Evolutionary conservation across 208 protist genomes (phyloP).

Genomic region (Leishmania arabica): DNA sequence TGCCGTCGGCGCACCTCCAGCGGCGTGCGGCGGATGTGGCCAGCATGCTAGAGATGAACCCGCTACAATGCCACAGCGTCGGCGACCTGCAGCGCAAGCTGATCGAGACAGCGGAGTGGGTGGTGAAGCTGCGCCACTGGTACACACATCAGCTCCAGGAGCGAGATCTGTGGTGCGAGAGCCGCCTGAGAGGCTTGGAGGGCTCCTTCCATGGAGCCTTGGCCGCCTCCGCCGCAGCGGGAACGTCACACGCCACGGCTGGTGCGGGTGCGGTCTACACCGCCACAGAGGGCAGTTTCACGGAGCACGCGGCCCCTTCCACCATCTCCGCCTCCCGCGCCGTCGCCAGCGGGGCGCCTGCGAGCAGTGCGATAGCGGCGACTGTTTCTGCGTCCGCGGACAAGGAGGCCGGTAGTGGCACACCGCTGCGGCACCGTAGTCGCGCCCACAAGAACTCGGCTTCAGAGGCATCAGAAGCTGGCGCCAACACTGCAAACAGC

Average conservation of each 20-base stretch:
- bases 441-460: not conserved
- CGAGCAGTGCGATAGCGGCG: not conserved
- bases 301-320: slow-evolving; percentile 1
- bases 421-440: not conserved
- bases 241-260: not conserved
- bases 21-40: slow-evolving; percentile 57
- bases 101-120: slow-evolving; percentile 67
- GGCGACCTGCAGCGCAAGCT: slow-evolving; percentile 51
- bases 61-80: slow-evolving; percentile 55
- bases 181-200: slow-evolving; percentile 46
- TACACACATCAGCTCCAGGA: slow-evolving; percentile 59
- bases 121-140: slow-evolving; percentile 44
- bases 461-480: not conserved
- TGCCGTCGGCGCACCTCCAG: slow-evolving; percentile 31
- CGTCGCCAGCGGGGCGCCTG: not conserved
- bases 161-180: slow-evolving; percentile 45
- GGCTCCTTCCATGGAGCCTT: slow-evolving; percentile 8
- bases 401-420: not conserved
- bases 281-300: not conserved
- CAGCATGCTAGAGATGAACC: slow-evolving; percentile 57
- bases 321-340: not conserved
- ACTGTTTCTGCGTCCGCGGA: not conserved
- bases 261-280: not conserved
- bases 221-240: not conserved
- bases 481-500: not conserved